phyloP scores from a whole-genome alignment of 257 asterid species.

The Primulina tabacum region DNA sequence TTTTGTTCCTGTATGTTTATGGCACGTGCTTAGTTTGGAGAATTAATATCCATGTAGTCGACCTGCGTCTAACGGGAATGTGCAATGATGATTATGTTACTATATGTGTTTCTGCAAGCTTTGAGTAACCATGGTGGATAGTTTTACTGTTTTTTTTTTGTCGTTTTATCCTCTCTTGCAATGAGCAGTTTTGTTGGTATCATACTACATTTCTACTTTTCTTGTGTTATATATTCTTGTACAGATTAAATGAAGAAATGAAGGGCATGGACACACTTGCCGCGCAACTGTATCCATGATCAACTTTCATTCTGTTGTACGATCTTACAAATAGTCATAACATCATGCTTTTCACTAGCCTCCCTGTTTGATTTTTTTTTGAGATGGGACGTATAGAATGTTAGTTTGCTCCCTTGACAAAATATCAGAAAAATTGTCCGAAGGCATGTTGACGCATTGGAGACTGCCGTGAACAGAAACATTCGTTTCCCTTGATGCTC shows the following conservation, averaged over 20 bases:
- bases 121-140: constrained; percentile 6
- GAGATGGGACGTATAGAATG: neutral
- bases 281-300: constrained; percentile 75
- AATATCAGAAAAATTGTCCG: constrained; percentile 62
- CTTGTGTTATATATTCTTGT: constrained; percentile 6
- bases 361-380: neutral
- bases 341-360: neutral
- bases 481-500: constrained; percentile 52
- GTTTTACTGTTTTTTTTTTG: neutral
- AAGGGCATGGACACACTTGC: constrained; percentile 78
- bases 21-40: too few species aligned
- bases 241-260: constrained; percentile 95
- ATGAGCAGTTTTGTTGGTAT: neutral
- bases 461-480: constrained; percentile 65
- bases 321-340: neutral
- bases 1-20: neutral
- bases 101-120: neutral
- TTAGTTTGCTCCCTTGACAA: constrained; percentile 39
- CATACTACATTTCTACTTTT: neutral
- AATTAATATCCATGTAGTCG: too few species aligned
- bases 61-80: too few species aligned
- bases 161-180: constrained; percentile 1
- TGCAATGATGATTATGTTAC: neutral
- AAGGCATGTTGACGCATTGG: constrained; percentile 84
- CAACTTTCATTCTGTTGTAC: constrained; percentile 8